A percentile compares a stretch with the other conserved stretches of the same genome.
Conservation (phyloP, 805 yeast species). For the Kodamaea hsintzibuensis region DNA sequence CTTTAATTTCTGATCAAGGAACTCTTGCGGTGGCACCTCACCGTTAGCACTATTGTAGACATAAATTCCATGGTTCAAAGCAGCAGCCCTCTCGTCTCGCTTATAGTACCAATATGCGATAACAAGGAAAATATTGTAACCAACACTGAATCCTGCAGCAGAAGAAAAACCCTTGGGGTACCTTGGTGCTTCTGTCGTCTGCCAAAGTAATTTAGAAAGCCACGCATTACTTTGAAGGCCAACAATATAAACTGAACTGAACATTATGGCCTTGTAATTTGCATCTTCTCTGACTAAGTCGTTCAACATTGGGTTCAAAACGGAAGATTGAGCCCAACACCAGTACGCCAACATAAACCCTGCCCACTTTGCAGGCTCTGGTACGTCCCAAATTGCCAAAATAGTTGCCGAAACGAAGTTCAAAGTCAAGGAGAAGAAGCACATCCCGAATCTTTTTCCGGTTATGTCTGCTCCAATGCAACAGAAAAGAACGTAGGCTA, state of each 20-base stretch:
- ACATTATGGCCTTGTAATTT: conserved; percentile 22
- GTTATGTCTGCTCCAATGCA: conserved; percentile 55
- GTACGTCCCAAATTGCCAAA: conserved; percentile 25
- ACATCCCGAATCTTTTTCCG: conserved; percentile 20
- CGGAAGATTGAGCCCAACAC: conserved; percentile 26
- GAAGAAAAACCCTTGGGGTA: conserved; percentile 22
- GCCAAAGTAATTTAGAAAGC: conserved; percentile 20
- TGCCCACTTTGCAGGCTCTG: conserved; percentile 25
- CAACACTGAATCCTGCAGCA: conserved; percentile 42
- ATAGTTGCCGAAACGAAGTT: conserved; percentile 22
- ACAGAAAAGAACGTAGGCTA: conserved; percentile 46
- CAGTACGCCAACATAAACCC: conserved; percentile 25
- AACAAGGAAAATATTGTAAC: conserved; percentile 21
- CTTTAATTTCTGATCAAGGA: neutral
- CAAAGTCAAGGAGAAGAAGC: conserved; percentile 20
- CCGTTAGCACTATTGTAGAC: conserved; percentile 17
- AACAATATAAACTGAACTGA: conserved; percentile 14
- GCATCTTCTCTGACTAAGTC: conserved; percentile 24
- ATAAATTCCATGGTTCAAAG: conserved; percentile 20
- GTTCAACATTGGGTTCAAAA: conserved; percentile 23
- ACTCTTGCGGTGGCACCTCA: neutral
- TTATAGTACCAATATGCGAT: conserved; percentile 45
- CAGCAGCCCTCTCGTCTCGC: conserved; percentile 30
- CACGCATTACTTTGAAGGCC: conserved; percentile 24
- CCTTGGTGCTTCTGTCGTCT: conserved; percentile 24